These are phyloP conservation scores for Camillea tinctor DNA, from an alignment of 2,329 filamentous ascomycete species.

Conservation along the genomic window DNA sequence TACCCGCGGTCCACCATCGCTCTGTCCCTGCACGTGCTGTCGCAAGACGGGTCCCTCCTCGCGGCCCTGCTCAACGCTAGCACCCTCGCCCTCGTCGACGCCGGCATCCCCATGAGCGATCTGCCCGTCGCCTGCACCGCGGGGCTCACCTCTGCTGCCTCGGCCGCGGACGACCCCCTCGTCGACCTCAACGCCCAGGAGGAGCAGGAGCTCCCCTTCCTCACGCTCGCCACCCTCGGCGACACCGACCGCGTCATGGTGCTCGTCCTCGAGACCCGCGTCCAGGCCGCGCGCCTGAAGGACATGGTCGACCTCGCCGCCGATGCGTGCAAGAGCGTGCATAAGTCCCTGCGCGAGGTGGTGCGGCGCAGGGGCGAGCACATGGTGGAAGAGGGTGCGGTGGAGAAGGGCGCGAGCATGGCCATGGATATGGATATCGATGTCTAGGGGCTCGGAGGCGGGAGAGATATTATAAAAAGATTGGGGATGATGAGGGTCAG, in stretches of 20 bases:
- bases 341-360: slow-evolving; percentile 76
- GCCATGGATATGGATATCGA: slow-evolving; percentile 57
- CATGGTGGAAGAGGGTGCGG: slow-evolving; percentile 58
- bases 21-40: slow-evolving; percentile 82
- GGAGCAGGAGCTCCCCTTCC: slow-evolving; percentile 82
- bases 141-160: slow-evolving; percentile 70
- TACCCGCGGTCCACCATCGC: slow-evolving; percentile 86
- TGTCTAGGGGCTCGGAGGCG: too few relatives aligned
- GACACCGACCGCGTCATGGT: slow-evolving; percentile 73
- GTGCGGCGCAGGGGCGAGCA: slow-evolving; percentile 68
- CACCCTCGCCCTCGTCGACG: too few relatives aligned
- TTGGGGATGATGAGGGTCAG: too few relatives aligned
- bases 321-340: slow-evolving; percentile 86
- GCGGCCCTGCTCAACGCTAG: slow-evolving; percentile 90
- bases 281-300: slow-evolving; percentile 80
- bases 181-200: slow-evolving; percentile 78
- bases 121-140: slow-evolving; percentile 88
- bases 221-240: slow-evolving; percentile 82
- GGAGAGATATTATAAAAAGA: too few relatives aligned
- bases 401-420: slow-evolving; percentile 48
- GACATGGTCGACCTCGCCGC: slow-evolving; percentile 91
- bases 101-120: slow-evolving; percentile 91
- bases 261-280: slow-evolving; percentile 80
- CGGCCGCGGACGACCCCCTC: slow-evolving; percentile 68
- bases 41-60: slow-evolving; percentile 85